These are phyloP conservation scores for Hypoxylon sp. DNA, from an alignment of 2,329 filamentous ascomycete genomes.

Conservation along the genomic window DNA sequence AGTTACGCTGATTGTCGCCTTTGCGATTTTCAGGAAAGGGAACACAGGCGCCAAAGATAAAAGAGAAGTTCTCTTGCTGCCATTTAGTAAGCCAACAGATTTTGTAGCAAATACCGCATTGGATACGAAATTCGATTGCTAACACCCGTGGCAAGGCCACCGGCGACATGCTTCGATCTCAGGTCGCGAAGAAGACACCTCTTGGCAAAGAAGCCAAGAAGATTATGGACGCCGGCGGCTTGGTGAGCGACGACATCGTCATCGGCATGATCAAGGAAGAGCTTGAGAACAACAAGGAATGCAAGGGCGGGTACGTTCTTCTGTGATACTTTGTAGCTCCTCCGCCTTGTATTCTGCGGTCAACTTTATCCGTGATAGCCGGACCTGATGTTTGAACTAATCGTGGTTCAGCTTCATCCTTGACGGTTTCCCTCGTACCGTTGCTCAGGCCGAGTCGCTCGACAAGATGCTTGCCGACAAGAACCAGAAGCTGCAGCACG, in stretches of 20 bases:
- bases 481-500: constrained; percentile 90
- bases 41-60: constrained; percentile 97
- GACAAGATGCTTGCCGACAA: constrained; percentile 88
- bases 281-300: constrained; percentile 92
- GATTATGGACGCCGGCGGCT: constrained; percentile 98
- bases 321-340: constrained; percentile 13
- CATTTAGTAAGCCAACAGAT: constrained; percentile 79
- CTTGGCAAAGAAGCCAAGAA: constrained; percentile 98
- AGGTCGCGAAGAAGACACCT: constrained; percentile 96
- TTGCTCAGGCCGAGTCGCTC: constrained; percentile 93
- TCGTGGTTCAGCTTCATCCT: constrained; percentile 85
- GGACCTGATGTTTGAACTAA: constrained; percentile 40
- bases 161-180: constrained; percentile 98
- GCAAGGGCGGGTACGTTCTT: constrained; percentile 86
- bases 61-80: constrained; percentile 97
- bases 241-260: constrained; percentile 99
- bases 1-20: constrained; percentile 38
- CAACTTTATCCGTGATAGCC: not conserved
- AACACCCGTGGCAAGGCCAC: constrained; percentile 75
- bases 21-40: constrained; percentile 80
- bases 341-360: not conserved
- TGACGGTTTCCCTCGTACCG: constrained; percentile 97
- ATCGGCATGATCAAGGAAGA: constrained; percentile 99
- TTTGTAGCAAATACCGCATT: constrained; percentile 12
- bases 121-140: constrained; percentile 17